Conservation (phyloP, 192 early-diverging fungal species). For the Coemansia sp. region DNA sequence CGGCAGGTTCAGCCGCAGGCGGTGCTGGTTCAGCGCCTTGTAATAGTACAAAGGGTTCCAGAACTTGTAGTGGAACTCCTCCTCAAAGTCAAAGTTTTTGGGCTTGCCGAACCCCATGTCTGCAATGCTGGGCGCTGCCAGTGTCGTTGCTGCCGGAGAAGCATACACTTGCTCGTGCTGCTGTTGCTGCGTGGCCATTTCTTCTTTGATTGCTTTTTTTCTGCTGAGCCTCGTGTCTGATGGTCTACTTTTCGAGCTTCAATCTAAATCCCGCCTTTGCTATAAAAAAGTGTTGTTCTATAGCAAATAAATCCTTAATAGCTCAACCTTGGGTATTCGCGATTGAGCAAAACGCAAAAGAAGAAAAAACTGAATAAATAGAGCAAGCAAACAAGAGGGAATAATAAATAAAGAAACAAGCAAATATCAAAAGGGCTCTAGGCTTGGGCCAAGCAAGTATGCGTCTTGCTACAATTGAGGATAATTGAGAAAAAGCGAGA, state of each 20-base stretch:
- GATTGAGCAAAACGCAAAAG: not conserved
- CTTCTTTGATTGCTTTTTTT: constrained; percentile 1
- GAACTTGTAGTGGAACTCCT: constrained; percentile 55
- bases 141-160: constrained; percentile 8
- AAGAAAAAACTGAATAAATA: not conserved
- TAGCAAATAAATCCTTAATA: too few species aligned
- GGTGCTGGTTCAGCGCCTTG: constrained; percentile 48
- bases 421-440: not conserved
- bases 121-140: constrained; percentile 17
- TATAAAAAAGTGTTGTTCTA: not conserved
- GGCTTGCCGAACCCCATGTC: constrained; percentile 27
- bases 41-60: constrained; percentile 53
- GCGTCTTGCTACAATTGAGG: not conserved
- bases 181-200: constrained; percentile 27
- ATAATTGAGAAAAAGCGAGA: not conserved
- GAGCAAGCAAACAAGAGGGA: not conserved
- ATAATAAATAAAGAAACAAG: not conserved
- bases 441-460: not conserved
- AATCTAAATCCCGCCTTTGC: not conserved
- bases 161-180: not conserved
- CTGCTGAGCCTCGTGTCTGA: not conserved
- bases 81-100: constrained; percentile 26
- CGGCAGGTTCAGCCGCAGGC: constrained; percentile 43
- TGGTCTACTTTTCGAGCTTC: not conserved
- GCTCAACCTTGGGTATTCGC: too few species aligned